Evolutionary conservation across 176 grass and related monocot species (phyloP), one percentile per base, ranked within the genome.

Genomic region (Coix lacrymajobi): DNA sequence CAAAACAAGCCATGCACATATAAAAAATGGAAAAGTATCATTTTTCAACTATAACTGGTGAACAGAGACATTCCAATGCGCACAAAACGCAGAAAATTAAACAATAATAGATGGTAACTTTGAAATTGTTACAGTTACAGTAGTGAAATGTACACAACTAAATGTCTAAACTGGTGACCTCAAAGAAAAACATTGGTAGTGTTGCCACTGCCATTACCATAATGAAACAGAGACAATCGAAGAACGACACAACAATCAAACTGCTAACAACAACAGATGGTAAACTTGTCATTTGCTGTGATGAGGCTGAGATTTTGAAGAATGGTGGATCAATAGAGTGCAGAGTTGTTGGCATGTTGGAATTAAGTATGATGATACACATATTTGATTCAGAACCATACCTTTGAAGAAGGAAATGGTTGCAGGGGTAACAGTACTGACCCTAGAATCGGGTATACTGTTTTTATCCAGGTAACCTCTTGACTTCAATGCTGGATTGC

Each of bases 321-420:
- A 69, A 49, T 31, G 11, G 9, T 11, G 16, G 4, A 44, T 46
- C 17, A 65, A 44, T 11, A 46, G 17, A 28, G 63, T 20, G 11
- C 29, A 76, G 63, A 17, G 31, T 17, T 62, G 13, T 29, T 71
- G 34, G 1, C 63, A 37, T 69, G 38, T 0, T 11, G 22, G 10
- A 28, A 76, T 73, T 34, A 65, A 66, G 28, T 16, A 66, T 33
- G 16, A 52, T 6, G 36, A 38, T 4, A 65, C 41, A 40, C 15
- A 38, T 32, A 16, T 63, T 68, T 86, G 37, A 33, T 84, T 66
- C 22, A 70, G 30, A 45, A 71, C 9, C 48, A 26, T 91, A 98
- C 96, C 96, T 91, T 81, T 87, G 49, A 98, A 91, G 76, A 95
- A 92, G 52, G 90, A 88, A 62, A 98, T 98, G 69, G 92, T 98